phyloP scores from a whole-genome alignment of 2,329 filamentous ascomycete species.

The Cercospora zeina region DNA sequence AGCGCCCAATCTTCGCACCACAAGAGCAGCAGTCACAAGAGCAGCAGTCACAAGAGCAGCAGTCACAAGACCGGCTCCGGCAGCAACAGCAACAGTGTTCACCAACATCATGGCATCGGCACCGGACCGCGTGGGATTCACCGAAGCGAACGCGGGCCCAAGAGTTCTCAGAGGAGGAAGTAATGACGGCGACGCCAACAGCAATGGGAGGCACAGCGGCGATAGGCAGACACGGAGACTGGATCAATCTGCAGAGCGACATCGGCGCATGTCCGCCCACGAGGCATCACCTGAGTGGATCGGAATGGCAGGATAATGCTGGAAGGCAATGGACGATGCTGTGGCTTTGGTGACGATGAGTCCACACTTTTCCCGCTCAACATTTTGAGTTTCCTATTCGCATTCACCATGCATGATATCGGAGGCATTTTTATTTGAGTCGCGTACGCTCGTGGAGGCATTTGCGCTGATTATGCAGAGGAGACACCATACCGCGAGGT shows the following conservation, averaged over 20 bases:
- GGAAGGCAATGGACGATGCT: constrained; percentile 26
- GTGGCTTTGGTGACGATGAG: constrained; percentile 24
- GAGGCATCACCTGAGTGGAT: neutral
- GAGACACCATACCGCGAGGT: neutral
- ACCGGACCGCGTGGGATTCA: constrained; percentile 30
- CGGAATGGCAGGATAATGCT: constrained; percentile 25
- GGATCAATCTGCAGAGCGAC: neutral
- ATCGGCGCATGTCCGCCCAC: neutral
- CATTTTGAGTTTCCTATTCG: neutral
- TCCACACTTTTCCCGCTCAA: neutral
- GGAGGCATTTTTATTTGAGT: neutral
- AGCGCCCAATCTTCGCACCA: constrained; percentile 17
- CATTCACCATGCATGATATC: neutral
- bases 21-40: constrained; percentile 11
- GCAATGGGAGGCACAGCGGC: neutral
- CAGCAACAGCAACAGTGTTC: constrained; percentile 18
- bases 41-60: constrained; percentile 7
- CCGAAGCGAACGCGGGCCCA: constrained; percentile 22
- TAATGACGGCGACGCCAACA: constrained; percentile 9
- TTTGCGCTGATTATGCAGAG: neutral
- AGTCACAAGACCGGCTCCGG: constrained; percentile 5
- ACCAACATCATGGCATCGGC: constrained; percentile 20
- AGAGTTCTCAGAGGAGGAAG: constrained; percentile 30
- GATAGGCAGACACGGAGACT: neutral
- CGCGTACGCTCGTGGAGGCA: neutral